These are phyloP conservation scores for Chlorophyllum brunneum DNA, from an alignment of 768 basidiomycete species.

Conservation along the genomic window DNA sequence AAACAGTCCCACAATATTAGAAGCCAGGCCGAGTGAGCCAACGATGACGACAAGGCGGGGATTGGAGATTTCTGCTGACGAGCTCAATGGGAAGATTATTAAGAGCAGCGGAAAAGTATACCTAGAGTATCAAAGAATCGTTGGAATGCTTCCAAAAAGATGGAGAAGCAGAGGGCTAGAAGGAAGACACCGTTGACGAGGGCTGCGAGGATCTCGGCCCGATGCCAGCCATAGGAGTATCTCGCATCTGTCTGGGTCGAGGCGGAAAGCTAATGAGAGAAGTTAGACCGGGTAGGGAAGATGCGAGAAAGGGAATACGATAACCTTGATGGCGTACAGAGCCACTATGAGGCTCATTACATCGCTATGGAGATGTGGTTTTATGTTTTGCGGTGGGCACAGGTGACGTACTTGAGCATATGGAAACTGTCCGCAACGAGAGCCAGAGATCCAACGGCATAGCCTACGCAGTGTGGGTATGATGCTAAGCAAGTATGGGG, in stretches of 20 bases:
- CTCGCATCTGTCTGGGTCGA: constrained; percentile 57
- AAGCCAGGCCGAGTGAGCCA: constrained; percentile 82
- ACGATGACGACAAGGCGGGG: constrained; percentile 88
- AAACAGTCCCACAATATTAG: constrained; percentile 91
- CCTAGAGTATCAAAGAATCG: constrained; percentile 86
- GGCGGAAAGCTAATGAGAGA: constrained; percentile 51
- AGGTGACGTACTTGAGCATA: constrained; percentile 84
- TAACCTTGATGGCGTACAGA: constrained; percentile 67
- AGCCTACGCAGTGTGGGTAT: constrained; percentile 47
- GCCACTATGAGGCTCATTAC: constrained; percentile 94
- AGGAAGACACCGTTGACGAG: constrained; percentile 96
- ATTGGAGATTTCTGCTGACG: constrained; percentile 72
- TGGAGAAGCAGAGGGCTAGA: constrained; percentile 94
- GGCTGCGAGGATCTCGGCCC: constrained; percentile 94
- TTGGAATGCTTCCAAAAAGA: constrained; percentile 86
- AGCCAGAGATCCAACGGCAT: constrained; percentile 93
- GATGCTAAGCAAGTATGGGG: constrained; percentile 4
- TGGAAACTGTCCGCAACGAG: constrained; percentile 97
- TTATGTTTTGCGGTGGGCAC: constrained; percentile 6
- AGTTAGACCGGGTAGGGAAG: neutral
- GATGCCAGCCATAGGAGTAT: constrained; percentile 99
- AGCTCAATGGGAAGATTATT: constrained; percentile 10
- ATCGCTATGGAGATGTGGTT: constrained; percentile 56
- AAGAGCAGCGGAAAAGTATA: constrained; percentile 25
- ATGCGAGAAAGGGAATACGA: constrained; percentile 1